Conservation (phyloP, 441 rosid species). For the Isatis lusitanica region DNA sequence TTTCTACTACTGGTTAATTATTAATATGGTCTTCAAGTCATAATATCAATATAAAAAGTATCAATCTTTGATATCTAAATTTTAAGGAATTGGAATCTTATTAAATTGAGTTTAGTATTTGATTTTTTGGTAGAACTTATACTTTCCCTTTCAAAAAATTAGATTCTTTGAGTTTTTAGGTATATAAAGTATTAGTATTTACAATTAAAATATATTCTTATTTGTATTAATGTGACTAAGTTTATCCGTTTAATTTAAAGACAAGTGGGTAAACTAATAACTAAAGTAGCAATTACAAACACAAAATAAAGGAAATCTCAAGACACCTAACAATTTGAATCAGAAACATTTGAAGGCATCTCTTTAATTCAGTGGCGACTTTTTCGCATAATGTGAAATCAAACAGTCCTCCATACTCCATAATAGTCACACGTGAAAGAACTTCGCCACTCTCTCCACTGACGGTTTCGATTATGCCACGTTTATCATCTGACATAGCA, state of each 20-base stretch:
- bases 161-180: neutral
- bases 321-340: no score
- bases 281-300: neutral
- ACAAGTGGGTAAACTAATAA: neutral
- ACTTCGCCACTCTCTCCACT: conserved; percentile 10
- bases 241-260: neutral
- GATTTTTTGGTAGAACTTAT: neutral
- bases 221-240: neutral
- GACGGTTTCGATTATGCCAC: conserved; percentile 14
- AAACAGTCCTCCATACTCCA: conserved; percentile 16
- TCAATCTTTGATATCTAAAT: neutral
- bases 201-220: neutral
- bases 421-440: conserved; percentile 30
- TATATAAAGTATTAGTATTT: neutral
- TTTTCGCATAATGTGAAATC: neutral
- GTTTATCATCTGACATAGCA: neutral
- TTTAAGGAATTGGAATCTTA: neutral
- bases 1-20: neutral
- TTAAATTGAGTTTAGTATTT: neutral
- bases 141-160: neutral
- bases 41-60: neutral
- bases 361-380: no score
- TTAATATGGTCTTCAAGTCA: neutral
- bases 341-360: no score
- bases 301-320: neutral